These are phyloP conservation scores for Xylaria sp. DNA, from an alignment of 2,329 filamentous ascomycete species.

Conservation along the genomic window DNA sequence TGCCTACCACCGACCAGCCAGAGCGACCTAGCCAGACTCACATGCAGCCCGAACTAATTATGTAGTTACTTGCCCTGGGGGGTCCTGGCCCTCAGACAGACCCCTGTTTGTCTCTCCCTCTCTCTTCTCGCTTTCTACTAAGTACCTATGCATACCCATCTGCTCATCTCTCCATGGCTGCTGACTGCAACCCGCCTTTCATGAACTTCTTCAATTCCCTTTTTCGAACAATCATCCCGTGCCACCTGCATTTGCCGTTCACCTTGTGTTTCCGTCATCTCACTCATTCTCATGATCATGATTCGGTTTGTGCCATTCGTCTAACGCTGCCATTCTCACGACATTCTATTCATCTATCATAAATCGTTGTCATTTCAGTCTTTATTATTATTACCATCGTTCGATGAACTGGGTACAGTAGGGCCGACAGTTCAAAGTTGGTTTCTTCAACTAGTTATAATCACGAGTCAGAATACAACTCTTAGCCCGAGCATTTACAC, in stretches of 20 bases:
- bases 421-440: constrained; percentile 4
- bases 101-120: background rate
- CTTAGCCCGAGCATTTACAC: background rate
- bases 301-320: constrained; percentile 1
- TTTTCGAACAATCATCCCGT: constrained; percentile 11
- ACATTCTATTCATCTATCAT: background rate
- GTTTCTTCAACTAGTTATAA: constrained; percentile 9
- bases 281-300: background rate
- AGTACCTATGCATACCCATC: background rate
- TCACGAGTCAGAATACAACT: constrained; percentile 31
- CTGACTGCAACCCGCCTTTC: constrained; percentile 20
- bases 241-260: constrained; percentile 14
- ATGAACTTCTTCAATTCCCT: constrained; percentile 18
- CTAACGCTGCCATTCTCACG: background rate
- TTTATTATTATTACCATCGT: constrained; percentile 6
- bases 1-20: constrained; percentile 6
- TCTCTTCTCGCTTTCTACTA: background rate
- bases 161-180: background rate
- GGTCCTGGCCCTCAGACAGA: constrained; percentile 12
- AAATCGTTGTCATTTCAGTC: constrained; percentile 3
- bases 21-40: constrained; percentile 15
- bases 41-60: constrained; percentile 32
- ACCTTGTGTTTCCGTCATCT: constrained; percentile 1
- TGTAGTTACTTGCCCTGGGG: constrained; percentile 18
- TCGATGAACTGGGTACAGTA: constrained; percentile 8